These are phyloP conservation scores for Kodamaea neixiangensis DNA, from an alignment of 805 yeast genomes.

Conservation along the genomic window DNA sequence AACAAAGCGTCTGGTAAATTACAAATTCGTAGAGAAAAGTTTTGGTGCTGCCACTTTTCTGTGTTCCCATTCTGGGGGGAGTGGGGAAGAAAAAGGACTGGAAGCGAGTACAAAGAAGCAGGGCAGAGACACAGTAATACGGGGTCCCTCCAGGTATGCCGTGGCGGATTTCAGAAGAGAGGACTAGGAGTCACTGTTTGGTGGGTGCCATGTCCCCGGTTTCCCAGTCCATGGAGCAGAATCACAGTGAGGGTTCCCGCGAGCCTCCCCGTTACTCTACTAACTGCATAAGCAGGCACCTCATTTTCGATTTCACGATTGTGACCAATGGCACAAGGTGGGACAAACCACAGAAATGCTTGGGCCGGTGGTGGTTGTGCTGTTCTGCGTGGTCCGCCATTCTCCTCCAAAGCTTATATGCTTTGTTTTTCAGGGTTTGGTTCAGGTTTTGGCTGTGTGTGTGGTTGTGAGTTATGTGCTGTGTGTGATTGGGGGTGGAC, in stretches of 20 bases:
- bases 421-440: neutral
- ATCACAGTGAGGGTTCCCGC: neutral
- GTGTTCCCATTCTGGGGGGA: slow-evolving; percentile 2
- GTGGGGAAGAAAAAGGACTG: slow-evolving; percentile 2
- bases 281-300: neutral
- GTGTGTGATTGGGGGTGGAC: neutral
- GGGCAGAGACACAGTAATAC: neutral
- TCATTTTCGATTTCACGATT: neutral
- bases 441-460: too few relatives aligned
- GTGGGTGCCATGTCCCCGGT: neutral
- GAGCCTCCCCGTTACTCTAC: neutral
- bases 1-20: neutral
- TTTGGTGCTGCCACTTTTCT: slow-evolving; percentile 1
- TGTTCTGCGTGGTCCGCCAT: neutral
- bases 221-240: neutral
- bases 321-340: neutral
- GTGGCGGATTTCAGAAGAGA: neutral
- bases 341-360: neutral
- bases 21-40: neutral
- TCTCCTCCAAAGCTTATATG: neutral
- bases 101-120: neutral
- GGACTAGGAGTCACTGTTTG: neutral
- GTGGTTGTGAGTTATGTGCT: too few relatives aligned
- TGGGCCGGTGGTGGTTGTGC: neutral
- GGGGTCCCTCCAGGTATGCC: neutral